Evolutionary conservation across 2,329 filamentous ascomycete species (phyloP), one percentile per base, ranked within the genome.

Genomic region (Westerdykella sp.): DNA sequence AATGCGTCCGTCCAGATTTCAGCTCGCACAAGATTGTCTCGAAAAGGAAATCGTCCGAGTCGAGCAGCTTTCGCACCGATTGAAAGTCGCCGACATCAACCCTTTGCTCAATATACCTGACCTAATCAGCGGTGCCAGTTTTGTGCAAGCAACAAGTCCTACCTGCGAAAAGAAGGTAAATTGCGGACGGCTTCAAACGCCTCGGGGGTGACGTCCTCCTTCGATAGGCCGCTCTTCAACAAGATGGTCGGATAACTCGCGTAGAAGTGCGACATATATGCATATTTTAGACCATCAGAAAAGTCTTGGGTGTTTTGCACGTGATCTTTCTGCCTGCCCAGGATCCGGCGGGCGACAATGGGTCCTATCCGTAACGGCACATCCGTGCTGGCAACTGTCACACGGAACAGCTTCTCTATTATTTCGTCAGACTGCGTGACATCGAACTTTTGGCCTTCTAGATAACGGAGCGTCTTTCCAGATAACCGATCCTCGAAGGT

Each of bases 241-340:
- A 91, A 73, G 4, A 87, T 63, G 47, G 81, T 87, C 3, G 89
- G 70, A 1, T 84, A 79, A 53, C 89, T 91, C 32, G 84, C 84
- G 54, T 87, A 91, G 58, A 87, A 91, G 61, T 89, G 85, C 44
- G 83, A 87, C 86, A 94, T 90, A 59, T 89, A 88, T 1, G 83
- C 80, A 66, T 91, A 93, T 78, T 87, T 62, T 2, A 89, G 56
- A 10, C 83, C 81, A 58, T 79, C 79, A 38, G 83, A 74, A 58
- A 91, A 86, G 7, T 79, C 78, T 44, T 87, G 81, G 13, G 87
- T 80, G 50, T 85, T 87, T 35, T 85, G 83, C 6, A 88, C 80
- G 57, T 91, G 85, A 53, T 90, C 84, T 50, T 78, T 78, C 59
- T 93, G 87, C 23, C 87, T 76, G 47, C 85, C 81, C 15, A 90